Percentiles rank a stretch among this genome's conserved stretches.
Evolutionary conservation across 805 yeast species (phyloP).

Genomic region (Scheffersomyces lignosus): DNA sequence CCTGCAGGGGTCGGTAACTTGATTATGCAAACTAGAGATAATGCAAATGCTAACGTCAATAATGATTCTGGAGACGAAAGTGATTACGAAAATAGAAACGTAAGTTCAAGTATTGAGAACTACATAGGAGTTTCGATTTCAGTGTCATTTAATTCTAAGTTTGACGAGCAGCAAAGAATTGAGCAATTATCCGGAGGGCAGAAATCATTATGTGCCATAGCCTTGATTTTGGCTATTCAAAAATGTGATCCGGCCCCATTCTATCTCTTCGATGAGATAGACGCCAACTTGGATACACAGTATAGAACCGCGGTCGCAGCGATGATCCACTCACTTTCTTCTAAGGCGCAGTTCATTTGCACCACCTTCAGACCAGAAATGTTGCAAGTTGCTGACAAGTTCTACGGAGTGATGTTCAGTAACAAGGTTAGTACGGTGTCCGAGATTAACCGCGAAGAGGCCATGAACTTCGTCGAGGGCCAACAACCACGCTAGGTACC

Average conservation of each 20-base stretch:
- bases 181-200: conserved; percentile 97
- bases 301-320: conserved; percentile 85
- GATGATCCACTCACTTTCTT: conserved; percentile 64
- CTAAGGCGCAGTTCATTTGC: conserved; percentile 85
- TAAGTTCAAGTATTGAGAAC: conserved; percentile 42
- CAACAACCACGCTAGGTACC: conserved; percentile 32
- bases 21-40: conserved; percentile 53
- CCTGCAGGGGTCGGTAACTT: conserved; percentile 80
- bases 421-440: conserved; percentile 79
- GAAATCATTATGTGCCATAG: conserved; percentile 93
- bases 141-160: conserved; percentile 85
- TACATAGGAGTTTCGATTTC: conserved; percentile 81
- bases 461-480: conserved; percentile 81
- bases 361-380: conserved; percentile 95
- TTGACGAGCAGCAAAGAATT: conserved; percentile 81
- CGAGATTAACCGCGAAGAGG: conserved; percentile 69
- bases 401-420: conserved; percentile 82
- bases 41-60: conserved; percentile 9
- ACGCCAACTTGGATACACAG: conserved; percentile 92
- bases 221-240: conserved; percentile 90
- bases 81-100: conserved; percentile 6
- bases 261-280: conserved; percentile 93
- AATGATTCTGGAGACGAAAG: conserved; percentile 15
- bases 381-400: conserved; percentile 81
- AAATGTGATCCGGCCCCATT: conserved; percentile 97